These are phyloP conservation scores for Mucor lusitanicus DNA, from an alignment of 371 early-diverging fungal genomes.

Conservation along the genomic window DNA sequence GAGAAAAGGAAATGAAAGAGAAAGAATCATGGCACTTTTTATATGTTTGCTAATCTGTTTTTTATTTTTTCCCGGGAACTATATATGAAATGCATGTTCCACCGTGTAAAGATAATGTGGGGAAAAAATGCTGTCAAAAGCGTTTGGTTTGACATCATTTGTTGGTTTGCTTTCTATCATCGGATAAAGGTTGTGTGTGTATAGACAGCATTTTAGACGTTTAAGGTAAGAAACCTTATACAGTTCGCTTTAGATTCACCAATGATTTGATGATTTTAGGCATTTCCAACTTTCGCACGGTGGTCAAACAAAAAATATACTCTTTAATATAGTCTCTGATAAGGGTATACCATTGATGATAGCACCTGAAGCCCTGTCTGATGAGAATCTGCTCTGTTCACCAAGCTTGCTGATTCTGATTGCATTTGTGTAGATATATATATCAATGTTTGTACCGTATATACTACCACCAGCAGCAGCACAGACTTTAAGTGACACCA, in stretches of 20 bases:
- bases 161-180: not conserved
- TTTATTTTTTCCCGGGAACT: conserved; percentile 2
- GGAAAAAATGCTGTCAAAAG: conserved; percentile 2
- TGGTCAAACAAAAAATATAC: not conserved
- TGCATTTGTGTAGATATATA: not conserved
- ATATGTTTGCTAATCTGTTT: not conserved
- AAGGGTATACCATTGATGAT: not conserved
- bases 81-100: not conserved
- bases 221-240: not conserved
- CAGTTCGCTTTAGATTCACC: not conserved
- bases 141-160: not conserved
- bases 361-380: not conserved
- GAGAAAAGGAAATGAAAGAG: not conserved
- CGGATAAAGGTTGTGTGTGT: not conserved
- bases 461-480: not conserved
- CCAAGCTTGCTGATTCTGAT: not conserved
- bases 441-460: not conserved
- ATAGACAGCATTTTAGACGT: not conserved
- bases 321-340: not conserved
- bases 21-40: not conserved
- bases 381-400: not conserved
- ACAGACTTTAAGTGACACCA: not conserved
- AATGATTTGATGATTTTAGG: not conserved
- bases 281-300: not conserved
- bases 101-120: conserved; percentile 1